Evolutionary conservation across 371 early-diverging fungal genomes (phyloP).

Genomic region (Syncephalis fuscata): DNA sequence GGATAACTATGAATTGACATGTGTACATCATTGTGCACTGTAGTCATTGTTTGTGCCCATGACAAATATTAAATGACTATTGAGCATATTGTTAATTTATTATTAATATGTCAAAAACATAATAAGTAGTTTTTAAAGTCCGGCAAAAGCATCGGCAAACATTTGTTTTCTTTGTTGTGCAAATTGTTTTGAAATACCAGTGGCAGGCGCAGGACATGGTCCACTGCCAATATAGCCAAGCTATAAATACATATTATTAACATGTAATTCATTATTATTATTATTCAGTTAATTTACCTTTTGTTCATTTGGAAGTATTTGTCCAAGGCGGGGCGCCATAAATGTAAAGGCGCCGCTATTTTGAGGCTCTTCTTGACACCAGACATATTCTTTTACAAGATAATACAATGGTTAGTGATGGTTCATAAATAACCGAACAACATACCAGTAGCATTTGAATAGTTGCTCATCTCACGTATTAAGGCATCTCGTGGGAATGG

Average conservation of each 20-base stretch:
- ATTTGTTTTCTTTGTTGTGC: constrained; percentile 28
- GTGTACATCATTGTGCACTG: too few relatives aligned
- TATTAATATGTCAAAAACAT: too few relatives aligned
- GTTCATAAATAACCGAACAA: background rate
- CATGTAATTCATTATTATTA: constrained; percentile 1
- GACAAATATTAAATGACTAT: too few relatives aligned
- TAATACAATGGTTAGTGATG: constrained; percentile 1
- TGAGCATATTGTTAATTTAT: too few relatives aligned
- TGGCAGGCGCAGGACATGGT: constrained; percentile 59
- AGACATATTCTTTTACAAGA: constrained; percentile 43
- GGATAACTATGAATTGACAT: too few relatives aligned
- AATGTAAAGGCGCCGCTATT: constrained; percentile 83
- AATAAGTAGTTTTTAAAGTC: background rate
- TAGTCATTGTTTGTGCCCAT: too few relatives aligned
- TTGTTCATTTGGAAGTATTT: constrained; percentile 29
- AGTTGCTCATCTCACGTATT: constrained; percentile 38
- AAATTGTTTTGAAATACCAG: constrained; percentile 35
- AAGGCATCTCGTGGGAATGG: constrained; percentile 81
- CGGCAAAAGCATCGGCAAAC: constrained; percentile 11
- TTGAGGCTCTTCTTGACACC: constrained; percentile 92
- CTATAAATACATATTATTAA: constrained; percentile 1
- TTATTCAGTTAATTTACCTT: constrained; percentile 10
- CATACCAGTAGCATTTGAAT: constrained; percentile 27
- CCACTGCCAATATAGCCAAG: constrained; percentile 53
- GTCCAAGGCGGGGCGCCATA: constrained; percentile 69